Evolutionary conservation across 495 filamentous ascomycete species (phyloP).

Genomic region (Parathielavia appendiculata): DNA sequence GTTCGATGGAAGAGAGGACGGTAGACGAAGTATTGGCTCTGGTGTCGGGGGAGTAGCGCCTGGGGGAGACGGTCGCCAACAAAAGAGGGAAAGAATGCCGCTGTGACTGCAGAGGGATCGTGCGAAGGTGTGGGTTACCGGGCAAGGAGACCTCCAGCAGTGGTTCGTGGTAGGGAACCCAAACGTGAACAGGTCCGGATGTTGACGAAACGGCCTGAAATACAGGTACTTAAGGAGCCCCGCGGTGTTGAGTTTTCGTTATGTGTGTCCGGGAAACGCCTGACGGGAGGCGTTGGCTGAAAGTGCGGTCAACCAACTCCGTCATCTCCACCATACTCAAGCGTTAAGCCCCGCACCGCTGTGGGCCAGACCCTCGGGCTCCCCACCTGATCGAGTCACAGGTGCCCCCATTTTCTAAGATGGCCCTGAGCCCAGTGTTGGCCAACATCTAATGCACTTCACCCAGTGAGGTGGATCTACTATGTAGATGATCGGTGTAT

Average conservation of each 20-base stretch:
- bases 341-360: neutral
- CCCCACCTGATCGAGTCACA: neutral
- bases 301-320: constrained; percentile 7
- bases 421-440: too few species aligned
- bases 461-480: too few species aligned
- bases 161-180: too few species aligned
- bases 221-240: constrained; percentile 2
- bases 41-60: too few species aligned
- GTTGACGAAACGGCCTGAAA: constrained; percentile 6
- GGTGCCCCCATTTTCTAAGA: too few species aligned
- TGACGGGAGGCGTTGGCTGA: neutral
- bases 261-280: constrained; percentile 12
- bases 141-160: too few species aligned
- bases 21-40: neutral
- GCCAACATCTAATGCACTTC: too few species aligned
- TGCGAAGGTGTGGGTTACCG: too few species aligned
- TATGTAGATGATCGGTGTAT: too few species aligned
- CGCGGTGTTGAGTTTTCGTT: constrained; percentile 19
- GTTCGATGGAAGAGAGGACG: neutral
- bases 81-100: neutral
- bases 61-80: neutral
- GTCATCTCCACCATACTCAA: neutral
- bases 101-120: too few species aligned
- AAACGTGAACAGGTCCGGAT: too few species aligned
- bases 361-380: constrained; percentile 4